These are phyloP conservation scores for Westerdykella sp. DNA, from an alignment of 2,329 filamentous ascomycete species.

Conservation along the genomic window DNA sequence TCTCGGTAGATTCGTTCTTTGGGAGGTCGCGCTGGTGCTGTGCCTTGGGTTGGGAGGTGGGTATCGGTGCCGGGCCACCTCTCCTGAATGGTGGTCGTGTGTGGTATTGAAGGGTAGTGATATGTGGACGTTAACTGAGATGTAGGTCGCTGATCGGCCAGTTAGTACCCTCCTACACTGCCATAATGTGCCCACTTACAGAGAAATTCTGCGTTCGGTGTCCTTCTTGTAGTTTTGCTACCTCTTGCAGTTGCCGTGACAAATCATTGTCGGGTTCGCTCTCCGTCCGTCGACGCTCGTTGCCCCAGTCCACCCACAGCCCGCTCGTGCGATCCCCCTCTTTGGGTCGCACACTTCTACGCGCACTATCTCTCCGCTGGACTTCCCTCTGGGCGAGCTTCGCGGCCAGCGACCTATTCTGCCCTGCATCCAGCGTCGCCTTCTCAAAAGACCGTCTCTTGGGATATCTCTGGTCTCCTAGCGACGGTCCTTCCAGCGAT, in stretches of 20 bases:
- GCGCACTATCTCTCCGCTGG: constrained; percentile 26
- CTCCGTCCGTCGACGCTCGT: constrained; percentile 23
- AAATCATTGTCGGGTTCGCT: constrained; percentile 44
- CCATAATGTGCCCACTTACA: constrained; percentile 8
- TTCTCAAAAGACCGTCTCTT: constrained; percentile 22
- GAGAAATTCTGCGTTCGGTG: constrained; percentile 19
- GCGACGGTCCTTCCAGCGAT: constrained; percentile 19
- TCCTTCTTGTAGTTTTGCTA: constrained; percentile 35
- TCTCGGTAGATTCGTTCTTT: constrained; percentile 24
- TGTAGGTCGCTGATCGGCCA: constrained; percentile 14
- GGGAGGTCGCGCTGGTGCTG: constrained; percentile 37
- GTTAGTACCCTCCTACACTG: constrained; percentile 7
- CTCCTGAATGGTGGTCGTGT: constrained; percentile 31
- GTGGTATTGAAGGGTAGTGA: constrained; percentile 42
- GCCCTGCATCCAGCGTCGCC: constrained; percentile 27
- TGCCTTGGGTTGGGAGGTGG: constrained; percentile 3
- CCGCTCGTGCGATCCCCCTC: constrained; percentile 51
- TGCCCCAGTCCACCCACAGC: constrained; percentile 50
- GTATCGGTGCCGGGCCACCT: constrained; percentile 23
- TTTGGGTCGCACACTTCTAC: constrained; percentile 51
- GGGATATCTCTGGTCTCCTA: constrained; percentile 10
- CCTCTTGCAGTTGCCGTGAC: constrained; percentile 47
- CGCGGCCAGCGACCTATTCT: constrained; percentile 28
- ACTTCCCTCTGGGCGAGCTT: constrained; percentile 33
- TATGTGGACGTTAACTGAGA: constrained; percentile 31